Evolutionary conservation across 2,329 filamentous ascomycete species (phyloP), one percentile per base, ranked within the genome.

Genomic region (Penicillium sp.): DNA sequence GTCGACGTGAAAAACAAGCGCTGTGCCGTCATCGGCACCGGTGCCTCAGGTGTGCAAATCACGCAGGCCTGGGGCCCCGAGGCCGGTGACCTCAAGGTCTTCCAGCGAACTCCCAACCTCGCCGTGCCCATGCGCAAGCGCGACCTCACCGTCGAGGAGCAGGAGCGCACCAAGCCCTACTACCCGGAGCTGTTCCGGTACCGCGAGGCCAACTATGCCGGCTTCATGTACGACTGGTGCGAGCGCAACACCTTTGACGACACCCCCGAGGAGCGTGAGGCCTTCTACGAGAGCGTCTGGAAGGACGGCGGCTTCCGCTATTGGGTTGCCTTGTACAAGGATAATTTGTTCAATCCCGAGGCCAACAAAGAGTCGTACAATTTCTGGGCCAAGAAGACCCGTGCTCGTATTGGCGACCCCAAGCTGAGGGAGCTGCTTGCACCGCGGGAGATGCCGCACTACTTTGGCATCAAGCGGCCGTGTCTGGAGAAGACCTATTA

Each of bases 21-120:
- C 9, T 79, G 83, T 23, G 77, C 78, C 6, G 67, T 85, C n/a
- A 78, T 85, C 48, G 83, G 83, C 15, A 83, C 73, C 45, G 83
- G 83, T 1, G 81, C 81, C 41, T 81, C 80, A 6, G 82, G 79
- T 1, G 77, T 82, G 3, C 82, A 85, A 63, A 75, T 85, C 5
- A 74, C 82, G 0, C 86, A 89, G 59, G 84, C 83, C 49, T 82
- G 81, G 68, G 83, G 80, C 1, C 81, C 81, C 2, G 66, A 75
- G 5, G 84, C 80, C 1, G 78, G 77, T 3, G 70, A 80, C 0
- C 60, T 89, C 1, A 78, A 74, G 2, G 82, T 89, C 33, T 88
- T 88, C 67, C 85, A 88, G 62, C 80, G 86, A 8, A 89, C 85
- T 1, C 86, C 86, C 0, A 89, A 89, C 55, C 73, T 87, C 6